Evolutionary conservation across 176 grass and related monocot genomes (phyloP), one percentile per base, ranked within the genome.

Genomic region (Oryza australiensis): DNA sequence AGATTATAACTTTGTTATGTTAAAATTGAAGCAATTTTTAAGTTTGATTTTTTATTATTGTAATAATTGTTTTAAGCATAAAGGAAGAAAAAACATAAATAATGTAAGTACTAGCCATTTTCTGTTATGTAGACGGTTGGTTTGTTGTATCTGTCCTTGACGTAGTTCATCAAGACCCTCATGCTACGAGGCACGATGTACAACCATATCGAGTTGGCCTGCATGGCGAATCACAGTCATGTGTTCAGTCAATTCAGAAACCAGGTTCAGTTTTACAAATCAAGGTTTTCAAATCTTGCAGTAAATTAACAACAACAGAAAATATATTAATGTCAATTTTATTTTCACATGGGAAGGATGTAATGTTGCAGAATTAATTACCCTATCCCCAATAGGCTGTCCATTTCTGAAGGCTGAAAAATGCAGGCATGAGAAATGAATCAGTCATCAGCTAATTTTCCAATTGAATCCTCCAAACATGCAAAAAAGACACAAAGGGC

Each of bases 151-250:
- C 83, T 91, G 20, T 89, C 38, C 42, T 91, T 94, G 72, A 94
- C 77, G 66, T 94, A 91, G 73, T 94, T 94, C 89, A 91, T 91
- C 16, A 94, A 76, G 51, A 73, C 87, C 48, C 92, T 91, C 29
- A 94, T 66, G 57, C 92, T 90, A 66, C 83, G 38, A 27, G 92
- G 92, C 10, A 94, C 92, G 62, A 94, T 91, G 76, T 94, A 94
- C 30, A 94, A 20, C 92, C 86, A 94, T 74, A 94, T 85, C 0
- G 89, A 87, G 82, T 64, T 74, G 16, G 92, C 89, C 92, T 94
- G 86, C 74, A n/a, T 43, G 5, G 13, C 13, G 49, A 12, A 0
- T 26, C 1, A 5, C 27, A 80, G 76, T 26, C n/a, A 66, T 41
- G n/a, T 29, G 28, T 27, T 20, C 4, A 49, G 15, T 33, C 14